phyloP scores from a whole-genome alignment of 306 rosid genomes.

The Castanea sativa region DNA sequence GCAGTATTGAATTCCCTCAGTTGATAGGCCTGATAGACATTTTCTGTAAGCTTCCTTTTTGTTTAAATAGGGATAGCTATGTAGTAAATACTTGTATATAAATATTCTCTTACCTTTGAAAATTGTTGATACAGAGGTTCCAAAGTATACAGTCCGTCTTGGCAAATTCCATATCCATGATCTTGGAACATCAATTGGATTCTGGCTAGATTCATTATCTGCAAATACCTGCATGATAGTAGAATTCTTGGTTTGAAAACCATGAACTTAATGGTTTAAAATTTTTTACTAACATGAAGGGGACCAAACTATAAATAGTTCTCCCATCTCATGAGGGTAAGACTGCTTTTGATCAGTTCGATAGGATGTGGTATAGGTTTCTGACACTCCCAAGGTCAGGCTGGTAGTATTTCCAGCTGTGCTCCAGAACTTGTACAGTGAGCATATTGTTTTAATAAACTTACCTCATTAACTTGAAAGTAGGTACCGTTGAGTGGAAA shows the following conservation, averaged over 20 bases:
- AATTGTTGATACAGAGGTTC: constrained; percentile 76
- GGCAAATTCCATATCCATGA: constrained; percentile 86
- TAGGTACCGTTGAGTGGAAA: constrained; percentile 92
- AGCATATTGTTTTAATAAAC: constrained; percentile 17
- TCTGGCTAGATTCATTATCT: constrained; percentile 65
- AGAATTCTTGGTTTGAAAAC: not conserved
- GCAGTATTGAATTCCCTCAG: constrained; percentile 83
- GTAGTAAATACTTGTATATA: constrained; percentile 12
- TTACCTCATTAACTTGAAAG: constrained; percentile 91
- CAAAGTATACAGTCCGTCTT: constrained; percentile 81
- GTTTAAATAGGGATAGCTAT: constrained; percentile 13
- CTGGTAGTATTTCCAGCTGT: not conserved
- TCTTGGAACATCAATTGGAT: constrained; percentile 78
- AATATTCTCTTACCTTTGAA: constrained; percentile 52
- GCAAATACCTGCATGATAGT: constrained; percentile 70
- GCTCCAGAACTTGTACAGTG: not conserved
- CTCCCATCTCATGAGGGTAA: not conserved
- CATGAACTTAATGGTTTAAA: not conserved
- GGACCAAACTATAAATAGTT: not conserved
- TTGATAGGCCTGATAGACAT: constrained; percentile 62
- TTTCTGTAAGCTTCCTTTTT: constrained; percentile 23
- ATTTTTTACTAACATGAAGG: not conserved
- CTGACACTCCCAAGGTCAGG: not conserved
- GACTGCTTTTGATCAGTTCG: not conserved
- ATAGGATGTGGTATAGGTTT: not conserved